Base-by-base conservation (phyloP, 495 filamentous ascomycete genomes). In the Symbiotaphrina buchneri region DNA sequence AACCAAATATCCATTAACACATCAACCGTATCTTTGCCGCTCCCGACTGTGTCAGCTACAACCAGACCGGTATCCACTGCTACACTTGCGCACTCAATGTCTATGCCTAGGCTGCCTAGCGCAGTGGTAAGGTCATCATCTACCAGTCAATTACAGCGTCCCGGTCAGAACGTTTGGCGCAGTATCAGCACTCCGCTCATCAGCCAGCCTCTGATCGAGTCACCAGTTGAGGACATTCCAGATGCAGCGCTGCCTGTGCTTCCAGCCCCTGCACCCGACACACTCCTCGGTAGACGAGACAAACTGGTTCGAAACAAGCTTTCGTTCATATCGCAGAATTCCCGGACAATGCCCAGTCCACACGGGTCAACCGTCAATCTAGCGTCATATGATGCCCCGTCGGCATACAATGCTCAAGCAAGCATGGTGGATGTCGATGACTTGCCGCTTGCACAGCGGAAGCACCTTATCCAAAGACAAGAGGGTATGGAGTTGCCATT, bases 361-460 rank as follows among this genome's bases (percentile, higher is more conserved):
- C 40, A 32, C 39, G 41, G 29, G 11, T 34, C 25, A 14, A 39
- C 17, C 34, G 42, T 18, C 45, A 52, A n/a, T 42, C 47, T 22
- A 43, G 43, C 11, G 42, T 38, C 18, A 13, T 1, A 15, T 13
- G 25, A 31, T 4, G 26, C 38, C 14, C 16, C 28, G 14, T 36
- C 44, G 17, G 32, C 39, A 10, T 38, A 45, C 28, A 30, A 42
- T 37, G 27, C 27, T 27, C 17, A 23, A 10, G 20, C 32, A 11
- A 33, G 27, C 20, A 24, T 42, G 6, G 41, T 56, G 31, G 61
- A 63, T 27, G 54, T 50, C 24, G 82, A 87, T 32, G 63, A 84
- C 44, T 60, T 85, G 36, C 70, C 78, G 0, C 71, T 91, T 11
- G 72, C 74, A 14, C 63, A 71, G 36, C 74, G 78, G 30, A 68